Percentiles rank a stretch among this genome's conserved stretches.
Evolutionary conservation across 305 asterid genomes (phyloP).

Genomic region (Fraxinus xanthoxyloides): DNA sequence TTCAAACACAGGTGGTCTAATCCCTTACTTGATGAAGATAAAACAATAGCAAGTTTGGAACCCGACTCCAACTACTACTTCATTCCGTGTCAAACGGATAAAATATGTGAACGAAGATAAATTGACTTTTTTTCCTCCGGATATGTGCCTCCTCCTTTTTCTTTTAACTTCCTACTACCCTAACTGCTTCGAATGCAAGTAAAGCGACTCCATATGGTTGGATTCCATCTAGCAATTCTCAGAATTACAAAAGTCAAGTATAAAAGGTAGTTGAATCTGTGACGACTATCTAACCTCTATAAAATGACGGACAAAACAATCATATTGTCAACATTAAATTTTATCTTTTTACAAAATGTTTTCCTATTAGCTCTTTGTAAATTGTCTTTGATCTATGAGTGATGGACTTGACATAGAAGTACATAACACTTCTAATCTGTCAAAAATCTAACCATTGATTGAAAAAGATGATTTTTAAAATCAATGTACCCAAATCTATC

Average conservation of each 20-base stretch:
- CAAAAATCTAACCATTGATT: neutral
- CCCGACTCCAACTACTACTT: neutral
- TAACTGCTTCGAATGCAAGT: neutral
- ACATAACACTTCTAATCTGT: neutral
- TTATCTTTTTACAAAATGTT: neutral
- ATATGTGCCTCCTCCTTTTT: neutral
- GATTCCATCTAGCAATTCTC: neutral
- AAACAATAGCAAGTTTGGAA: too few relatives aligned
- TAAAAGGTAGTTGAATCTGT: neutral
- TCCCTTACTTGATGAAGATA: too few relatives aligned
- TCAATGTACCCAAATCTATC: neutral
- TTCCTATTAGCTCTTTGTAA: neutral
- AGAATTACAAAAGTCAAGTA: neutral
- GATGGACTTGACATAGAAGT: neutral
- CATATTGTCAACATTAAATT: neutral
- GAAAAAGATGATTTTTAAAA: neutral
- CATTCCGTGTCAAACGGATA: neutral
- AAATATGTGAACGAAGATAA: too few relatives aligned
- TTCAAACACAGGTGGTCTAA: too few relatives aligned
- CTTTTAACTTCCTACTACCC: neutral
- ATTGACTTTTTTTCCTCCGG: neutral
- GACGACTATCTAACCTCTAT: neutral
- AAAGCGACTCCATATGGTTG: neutral
- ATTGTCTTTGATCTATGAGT: neutral
- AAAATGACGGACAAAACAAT: neutral